Conservation (phyloP, 768 basidiomycete genomes). For the Lentinula sp. region DNA sequence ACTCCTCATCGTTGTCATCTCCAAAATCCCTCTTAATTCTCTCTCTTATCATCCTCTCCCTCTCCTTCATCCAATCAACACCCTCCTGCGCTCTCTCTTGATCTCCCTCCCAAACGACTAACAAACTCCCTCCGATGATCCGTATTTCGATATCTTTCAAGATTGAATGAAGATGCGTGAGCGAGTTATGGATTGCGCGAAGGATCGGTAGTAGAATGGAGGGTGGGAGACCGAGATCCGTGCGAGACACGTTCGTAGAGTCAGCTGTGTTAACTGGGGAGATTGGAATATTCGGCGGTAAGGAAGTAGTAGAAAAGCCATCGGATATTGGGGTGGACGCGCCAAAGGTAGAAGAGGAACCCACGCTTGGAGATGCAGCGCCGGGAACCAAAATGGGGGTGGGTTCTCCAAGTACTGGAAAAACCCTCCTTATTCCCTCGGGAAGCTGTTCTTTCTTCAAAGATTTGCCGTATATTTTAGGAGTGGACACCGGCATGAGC, state of each 20-base stretch:
- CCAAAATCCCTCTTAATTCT: conserved; percentile 19
- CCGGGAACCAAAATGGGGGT: not conserved
- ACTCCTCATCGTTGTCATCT: conserved; percentile 12
- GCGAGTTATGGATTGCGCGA: conserved; percentile 41
- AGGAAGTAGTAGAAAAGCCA: not conserved
- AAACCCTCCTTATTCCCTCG: conserved; percentile 74
- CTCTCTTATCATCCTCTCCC: conserved; percentile 24
- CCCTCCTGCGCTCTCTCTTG: conserved; percentile 36
- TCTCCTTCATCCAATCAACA: conserved; percentile 24
- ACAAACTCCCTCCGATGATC: conserved; percentile 76
- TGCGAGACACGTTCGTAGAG: conserved; percentile 6
- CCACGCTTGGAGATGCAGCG: no score
- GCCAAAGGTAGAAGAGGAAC: not conserved
- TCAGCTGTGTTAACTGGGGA: conserved; percentile 10
- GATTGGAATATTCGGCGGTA: not conserved
- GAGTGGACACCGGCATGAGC: conserved; percentile 50
- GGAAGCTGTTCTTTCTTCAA: conserved; percentile 64
- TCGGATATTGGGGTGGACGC: not conserved
- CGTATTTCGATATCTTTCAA: conserved; percentile 58
- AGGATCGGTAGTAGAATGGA: conserved; percentile 54
- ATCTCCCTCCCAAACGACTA: conserved; percentile 70
- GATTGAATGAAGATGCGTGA: conserved; percentile 42
- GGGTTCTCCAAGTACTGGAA: conserved; percentile 39
- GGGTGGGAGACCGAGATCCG: conserved; percentile 48
- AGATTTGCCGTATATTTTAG: conserved; percentile 74